phyloP scores from a whole-genome alignment of 169 alveolate species.

The Theileria equi region DNA sequence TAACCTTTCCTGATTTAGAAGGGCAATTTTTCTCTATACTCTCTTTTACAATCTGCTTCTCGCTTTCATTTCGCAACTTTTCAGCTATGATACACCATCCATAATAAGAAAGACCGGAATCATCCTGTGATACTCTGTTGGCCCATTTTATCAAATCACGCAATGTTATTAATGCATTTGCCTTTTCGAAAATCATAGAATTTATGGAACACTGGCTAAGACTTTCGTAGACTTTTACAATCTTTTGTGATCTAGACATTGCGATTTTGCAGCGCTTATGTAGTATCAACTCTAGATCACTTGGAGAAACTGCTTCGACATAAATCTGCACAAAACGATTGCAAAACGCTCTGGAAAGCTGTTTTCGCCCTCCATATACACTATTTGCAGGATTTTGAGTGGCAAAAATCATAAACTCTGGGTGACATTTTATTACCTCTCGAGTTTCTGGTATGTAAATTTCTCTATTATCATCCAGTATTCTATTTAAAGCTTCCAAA shows the following conservation, averaged over 20 bases:
- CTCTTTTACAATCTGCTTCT: no score
- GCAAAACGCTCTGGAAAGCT: conserved; percentile 95
- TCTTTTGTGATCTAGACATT: conserved; percentile 85
- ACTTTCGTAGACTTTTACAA: conserved; percentile 90
- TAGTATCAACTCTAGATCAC: conserved; percentile 89
- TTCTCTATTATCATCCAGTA: conserved; percentile 98
- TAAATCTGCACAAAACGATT: conserved; percentile 95
- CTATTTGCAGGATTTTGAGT: conserved; percentile 98
- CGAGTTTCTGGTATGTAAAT: conserved; percentile 95
- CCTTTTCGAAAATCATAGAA: conserved; percentile 51
- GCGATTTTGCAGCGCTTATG: conserved; percentile 93
- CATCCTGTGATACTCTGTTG: conserved; percentile 82
- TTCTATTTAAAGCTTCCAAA: conserved; percentile 96
- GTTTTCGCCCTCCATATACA: conserved; percentile 98
- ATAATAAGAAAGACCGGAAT: conserved; percentile 82
- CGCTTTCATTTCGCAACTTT: conserved; percentile 80
- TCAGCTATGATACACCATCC: conserved; percentile 94
- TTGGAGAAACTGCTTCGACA: conserved; percentile 88
- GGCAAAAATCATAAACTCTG: conserved; percentile 97
- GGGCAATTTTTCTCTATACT: conserved; percentile 57
- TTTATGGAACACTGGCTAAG: conserved; percentile 67
- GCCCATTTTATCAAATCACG: conserved; percentile 99
- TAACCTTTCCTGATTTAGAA: conserved; percentile 39
- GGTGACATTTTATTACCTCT: conserved; percentile 92
- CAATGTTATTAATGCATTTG: conserved; percentile 88